Evolutionary conservation across 2,329 filamentous ascomycete species (phyloP).

Genomic region (Didymella segeticola): DNA sequence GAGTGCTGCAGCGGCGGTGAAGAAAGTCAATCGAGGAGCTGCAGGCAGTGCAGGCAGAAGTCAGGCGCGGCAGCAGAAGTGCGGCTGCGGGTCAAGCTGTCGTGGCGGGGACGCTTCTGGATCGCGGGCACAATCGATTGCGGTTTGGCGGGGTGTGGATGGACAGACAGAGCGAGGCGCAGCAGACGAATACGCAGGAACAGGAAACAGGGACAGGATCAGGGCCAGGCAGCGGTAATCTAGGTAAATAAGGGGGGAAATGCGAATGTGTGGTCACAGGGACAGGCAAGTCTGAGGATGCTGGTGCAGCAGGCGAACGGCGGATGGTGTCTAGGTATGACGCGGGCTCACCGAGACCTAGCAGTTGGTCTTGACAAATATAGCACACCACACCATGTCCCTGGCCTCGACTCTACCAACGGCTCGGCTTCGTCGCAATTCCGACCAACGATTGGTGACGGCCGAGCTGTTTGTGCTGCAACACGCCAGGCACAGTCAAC

Average conservation of each 20-base stretch:
- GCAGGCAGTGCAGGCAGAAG: slow-evolving; percentile 24
- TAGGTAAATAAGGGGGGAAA: too few species aligned
- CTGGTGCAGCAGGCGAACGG: slow-evolving; percentile 7
- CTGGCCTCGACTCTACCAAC: too few species aligned
- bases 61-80: slow-evolving; percentile 25
- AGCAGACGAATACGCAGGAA: slow-evolving; percentile 17
- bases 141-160: slow-evolving; percentile 21
- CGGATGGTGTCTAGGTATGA: slow-evolving; percentile 14
- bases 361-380: slow-evolving; percentile 12
- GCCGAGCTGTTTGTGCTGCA: not conserved
- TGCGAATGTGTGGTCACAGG: slow-evolving; percentile 9
- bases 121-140: slow-evolving; percentile 24
- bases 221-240: too few species aligned
- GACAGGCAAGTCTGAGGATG: slow-evolving; percentile 6
- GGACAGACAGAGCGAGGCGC: slow-evolving; percentile 16
- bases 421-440: slow-evolving; percentile 5
- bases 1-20: slow-evolving; percentile 12
- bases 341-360: slow-evolving; percentile 9
- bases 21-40: too few species aligned
- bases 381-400: slow-evolving; percentile 12
- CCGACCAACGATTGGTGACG: not conserved
- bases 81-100: slow-evolving; percentile 16
- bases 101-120: slow-evolving; percentile 26
- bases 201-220: too few species aligned
- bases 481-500: slow-evolving; percentile 20